Evolutionary conservation across 2,329 filamentous ascomycete species (phyloP), one percentile per base, ranked within the genome.

Genomic region (Botryotinia globosa): DNA sequence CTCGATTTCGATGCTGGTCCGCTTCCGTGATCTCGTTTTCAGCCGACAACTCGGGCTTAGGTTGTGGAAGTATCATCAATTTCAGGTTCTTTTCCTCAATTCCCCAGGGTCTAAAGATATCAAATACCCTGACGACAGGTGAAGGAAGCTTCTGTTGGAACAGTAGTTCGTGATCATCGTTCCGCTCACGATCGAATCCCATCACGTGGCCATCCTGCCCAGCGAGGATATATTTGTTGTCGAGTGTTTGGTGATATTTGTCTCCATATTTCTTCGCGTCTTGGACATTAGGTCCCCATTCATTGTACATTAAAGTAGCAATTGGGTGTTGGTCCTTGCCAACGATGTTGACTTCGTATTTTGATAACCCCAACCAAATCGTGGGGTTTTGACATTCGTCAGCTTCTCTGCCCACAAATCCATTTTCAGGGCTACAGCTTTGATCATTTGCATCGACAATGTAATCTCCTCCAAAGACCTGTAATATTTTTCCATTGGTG

Each of bases 281-380:
- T 75, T 89, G 89, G 73, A 92, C 97, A 82, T 99, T 99, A 22
- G 94, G 93, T 0, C 90, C 91, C 96, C 96, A 99, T 81, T 99
- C 96, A 18, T 94, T 92, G 80, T 97, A 99, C 76, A 90, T 94
- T 77, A 99, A 88, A 0, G 93, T 97, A 79, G 94, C 97, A 75
- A 99, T 91, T 12, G 89, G 88, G 73, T 91, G 88, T 1, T 91
- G 91, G 5, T 89, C 90, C 77, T 92, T 88, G 74, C 93, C 91
- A 76, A 94, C 91, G 62, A 99, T 97, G 72, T 88, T 90, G 74
- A 99, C 91, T 9, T 89, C 95, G 82, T 99, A 99, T 81, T 98
- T 94, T 56, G 93, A 94, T 69, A 93, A 89, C 42, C 94, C 94
- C 1, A 98, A 86, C 0, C 92, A 94, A 74, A 97, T 88, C 48